Base-by-base conservation (phyloP, 192 early-diverging fungal species). In the Phycomyces nitens region DNA sequence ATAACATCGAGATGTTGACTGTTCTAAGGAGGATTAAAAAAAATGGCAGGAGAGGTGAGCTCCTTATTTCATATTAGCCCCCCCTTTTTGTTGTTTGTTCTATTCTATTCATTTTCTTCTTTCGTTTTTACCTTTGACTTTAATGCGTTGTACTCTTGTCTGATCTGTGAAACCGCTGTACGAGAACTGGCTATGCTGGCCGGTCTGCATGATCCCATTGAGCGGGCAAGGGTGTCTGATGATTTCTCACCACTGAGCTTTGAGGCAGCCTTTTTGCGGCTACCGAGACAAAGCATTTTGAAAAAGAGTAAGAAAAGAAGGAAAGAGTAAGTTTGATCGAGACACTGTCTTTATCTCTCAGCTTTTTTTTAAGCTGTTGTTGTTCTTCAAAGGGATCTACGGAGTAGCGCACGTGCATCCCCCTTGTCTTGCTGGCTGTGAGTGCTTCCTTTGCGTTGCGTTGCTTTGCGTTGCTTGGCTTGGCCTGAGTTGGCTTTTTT, bases 1-100 rank as follows among this genome's bases (percentile, higher is more conserved):
- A 73, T 73, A 20, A 73, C 16, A 43, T 67, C 56, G 15, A 68
- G 38, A 43, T 73, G 60, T 34, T 73, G 65, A 27, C 52, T 53
- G 22, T 73, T 73, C 71, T 73, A 58, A 44, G 9, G 23, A 8
- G 7, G 29, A 68, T 23, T 20, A 34, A 41, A 60, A 41, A 29
- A 29, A 55, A 44, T 56, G 18, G 55, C 29, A n/a, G 39, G 39
- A 56, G 11, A 20, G 20, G 16, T 12, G 55, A 39, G 29, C 29
- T 34, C 29, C 29, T 34, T 34, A 34, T 34, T 34, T 34, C 7
- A 34, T 7, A 34, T 34, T 34, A 34, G 29, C 7, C 29, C 29
- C 7, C 29, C 29, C 29, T 34, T 34, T 34, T 40, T 20, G 23
- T 59, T 15, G 10, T 21, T n/a, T 23, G 47, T 50, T 50, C 16